These are phyloP conservation scores for Exophiala oligosperma DNA, from an alignment of 2,329 filamentous ascomycete genomes.

Conservation along the genomic window DNA sequence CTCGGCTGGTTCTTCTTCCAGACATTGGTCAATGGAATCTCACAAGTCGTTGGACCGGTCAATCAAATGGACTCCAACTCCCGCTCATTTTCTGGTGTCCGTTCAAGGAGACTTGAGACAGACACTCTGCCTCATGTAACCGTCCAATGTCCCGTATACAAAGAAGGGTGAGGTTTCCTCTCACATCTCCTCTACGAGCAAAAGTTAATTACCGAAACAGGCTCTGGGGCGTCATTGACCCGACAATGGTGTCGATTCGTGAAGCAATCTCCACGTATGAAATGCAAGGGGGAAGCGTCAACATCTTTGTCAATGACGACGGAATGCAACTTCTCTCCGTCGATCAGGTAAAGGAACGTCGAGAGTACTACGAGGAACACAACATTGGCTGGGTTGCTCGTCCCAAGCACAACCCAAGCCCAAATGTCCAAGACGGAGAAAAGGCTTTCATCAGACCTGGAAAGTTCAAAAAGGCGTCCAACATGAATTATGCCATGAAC, in stretches of 20 bases:
- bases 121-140: slow-evolving; percentile 55
- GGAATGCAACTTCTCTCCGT: slow-evolving; percentile 40
- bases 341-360: slow-evolving; percentile 45
- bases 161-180: slow-evolving; percentile 61
- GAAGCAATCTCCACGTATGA: slow-evolving; percentile 62
- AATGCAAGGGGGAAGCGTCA: slow-evolving; percentile 44
- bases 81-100: slow-evolving; percentile 48
- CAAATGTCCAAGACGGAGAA: slow-evolving; percentile 10
- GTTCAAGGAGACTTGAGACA: slow-evolving; percentile 36
- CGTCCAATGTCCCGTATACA: slow-evolving; percentile 86
- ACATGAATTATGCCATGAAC: slow-evolving; percentile 71
- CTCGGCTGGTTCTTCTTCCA: slow-evolving; percentile 55
- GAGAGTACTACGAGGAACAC: slow-evolving; percentile 52
- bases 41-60: slow-evolving; percentile 46
- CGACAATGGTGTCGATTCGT: slow-evolving; percentile 57
- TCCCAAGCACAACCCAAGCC: slow-evolving; percentile 52
- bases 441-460: slow-evolving; percentile 46
- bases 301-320: slow-evolving; percentile 42
- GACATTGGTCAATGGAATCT: slow-evolving; percentile 41
- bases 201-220: background rate
- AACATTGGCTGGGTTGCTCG: slow-evolving; percentile 52
- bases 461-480: slow-evolving; percentile 73
- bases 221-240: slow-evolving; percentile 63
- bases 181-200: background rate
- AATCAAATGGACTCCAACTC: slow-evolving; percentile 46